These are phyloP conservation scores for Amaranthus palmeri DNA, from an alignment of 148 eudicot genomes.

Conservation along the genomic window DNA sequence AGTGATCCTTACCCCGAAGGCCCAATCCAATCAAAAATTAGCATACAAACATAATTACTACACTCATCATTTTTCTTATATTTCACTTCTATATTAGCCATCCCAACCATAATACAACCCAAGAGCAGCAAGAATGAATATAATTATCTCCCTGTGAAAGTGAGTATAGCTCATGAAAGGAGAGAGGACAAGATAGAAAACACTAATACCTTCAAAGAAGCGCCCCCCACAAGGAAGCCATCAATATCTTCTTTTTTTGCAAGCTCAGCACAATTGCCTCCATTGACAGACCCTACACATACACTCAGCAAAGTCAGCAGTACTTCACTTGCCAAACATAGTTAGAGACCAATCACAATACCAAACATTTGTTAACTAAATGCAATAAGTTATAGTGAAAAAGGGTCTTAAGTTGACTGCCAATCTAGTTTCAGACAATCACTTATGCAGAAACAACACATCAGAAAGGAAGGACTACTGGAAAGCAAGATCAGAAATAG, in stretches of 20 bases:
- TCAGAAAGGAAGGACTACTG: neutral
- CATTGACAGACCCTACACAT: constrained; percentile 87
- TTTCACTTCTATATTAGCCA: neutral
- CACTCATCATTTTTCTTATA: neutral
- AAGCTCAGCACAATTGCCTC: constrained; percentile 87
- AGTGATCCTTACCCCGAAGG: neutral
- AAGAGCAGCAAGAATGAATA: neutral
- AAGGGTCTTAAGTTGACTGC: too few species aligned
- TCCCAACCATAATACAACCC: neutral
- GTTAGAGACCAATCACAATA: neutral
- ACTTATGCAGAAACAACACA: neutral
- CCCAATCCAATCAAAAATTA: neutral
- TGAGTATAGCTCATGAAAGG: neutral
- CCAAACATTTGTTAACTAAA: neutral
- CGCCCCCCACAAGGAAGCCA: constrained; percentile 98
- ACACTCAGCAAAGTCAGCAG: neutral
- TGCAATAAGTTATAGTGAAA: neutral
- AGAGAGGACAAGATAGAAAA: neutral
- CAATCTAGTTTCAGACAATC: too few species aligned
- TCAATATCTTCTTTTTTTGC: constrained; percentile 96
- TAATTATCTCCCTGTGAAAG: neutral
- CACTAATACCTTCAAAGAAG: constrained; percentile 77
- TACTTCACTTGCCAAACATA: neutral
- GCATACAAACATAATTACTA: neutral
- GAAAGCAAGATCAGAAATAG: neutral